phyloP scores from a whole-genome alignment of 768 basidiomycete species.

The Kwoniella pini region DNA sequence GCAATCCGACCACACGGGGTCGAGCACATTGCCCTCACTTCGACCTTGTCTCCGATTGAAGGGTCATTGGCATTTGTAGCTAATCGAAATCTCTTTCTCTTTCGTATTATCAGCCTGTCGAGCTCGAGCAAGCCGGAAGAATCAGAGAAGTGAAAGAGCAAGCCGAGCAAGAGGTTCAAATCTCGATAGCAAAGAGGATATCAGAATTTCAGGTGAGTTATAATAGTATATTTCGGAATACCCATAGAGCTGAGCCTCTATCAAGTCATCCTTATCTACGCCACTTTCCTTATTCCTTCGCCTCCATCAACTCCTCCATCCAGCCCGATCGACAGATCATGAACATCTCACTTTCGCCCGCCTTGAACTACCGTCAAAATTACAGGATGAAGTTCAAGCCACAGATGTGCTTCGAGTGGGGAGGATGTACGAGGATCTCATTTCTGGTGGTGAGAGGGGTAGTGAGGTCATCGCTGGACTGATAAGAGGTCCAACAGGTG shows the following conservation, averaged over 20 bases:
- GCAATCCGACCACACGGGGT: too few relatives aligned
- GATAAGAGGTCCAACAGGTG: slow-evolving; percentile 23
- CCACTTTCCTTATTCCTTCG: slow-evolving; percentile 40
- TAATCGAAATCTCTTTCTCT: too few relatives aligned
- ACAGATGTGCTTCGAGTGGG: slow-evolving; percentile 44
- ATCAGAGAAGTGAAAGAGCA: slow-evolving; percentile 29
- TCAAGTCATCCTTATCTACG: slow-evolving; percentile 24
- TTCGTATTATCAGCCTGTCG: slow-evolving; percentile 21
- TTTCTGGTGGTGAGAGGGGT: slow-evolving; percentile 30
- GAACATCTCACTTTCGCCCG: slow-evolving; percentile 40
- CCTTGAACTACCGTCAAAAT: slow-evolving; percentile 26
- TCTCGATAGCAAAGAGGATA: slow-evolving; percentile 2
- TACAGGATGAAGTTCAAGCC: slow-evolving; percentile 44
- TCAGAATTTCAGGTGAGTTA: slow-evolving; percentile 29
- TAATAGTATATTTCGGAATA: too few relatives aligned
- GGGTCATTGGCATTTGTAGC: too few relatives aligned
- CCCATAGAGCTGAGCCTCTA: too few relatives aligned
- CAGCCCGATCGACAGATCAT: slow-evolving; percentile 42
- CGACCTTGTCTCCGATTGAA: too few relatives aligned
- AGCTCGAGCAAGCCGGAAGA: slow-evolving; percentile 43
- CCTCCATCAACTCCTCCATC: slow-evolving; percentile 42
- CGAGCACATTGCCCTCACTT: too few relatives aligned
- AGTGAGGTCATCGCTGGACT: slow-evolving; percentile 29
- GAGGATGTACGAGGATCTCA: slow-evolving; percentile 40
- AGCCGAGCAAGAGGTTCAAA: slow-evolving; percentile 17